These are phyloP conservation scores for Diatrype stigma DNA, from an alignment of 2,329 filamentous ascomycete genomes.

Conservation along the genomic window DNA sequence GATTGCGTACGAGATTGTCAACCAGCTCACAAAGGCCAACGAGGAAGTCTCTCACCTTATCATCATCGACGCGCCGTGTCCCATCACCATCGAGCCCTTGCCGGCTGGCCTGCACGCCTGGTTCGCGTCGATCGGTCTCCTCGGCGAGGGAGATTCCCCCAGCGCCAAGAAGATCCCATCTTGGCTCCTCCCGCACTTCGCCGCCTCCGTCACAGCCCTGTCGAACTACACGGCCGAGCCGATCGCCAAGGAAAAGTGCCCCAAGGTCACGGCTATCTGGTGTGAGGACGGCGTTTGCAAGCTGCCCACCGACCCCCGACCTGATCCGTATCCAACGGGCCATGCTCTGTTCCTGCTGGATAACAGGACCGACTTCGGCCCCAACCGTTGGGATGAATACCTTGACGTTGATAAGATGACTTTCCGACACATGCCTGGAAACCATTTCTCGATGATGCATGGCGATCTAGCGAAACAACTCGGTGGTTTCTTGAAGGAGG, in stretches of 20 bases:
- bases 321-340: conserved; percentile 54
- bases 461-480: conserved; percentile 37
- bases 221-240: conserved; percentile 65
- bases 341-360: conserved; percentile 68
- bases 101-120: conserved; percentile 65
- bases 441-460: conserved; percentile 77
- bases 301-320: conserved; percentile 59
- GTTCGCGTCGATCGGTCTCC: conserved; percentile 68
- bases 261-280: conserved; percentile 64
- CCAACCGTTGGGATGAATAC: conserved; percentile 67
- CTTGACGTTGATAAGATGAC: conserved; percentile 58
- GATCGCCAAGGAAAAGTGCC: conserved; percentile 54
- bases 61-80: conserved; percentile 64
- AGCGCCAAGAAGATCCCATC: conserved; percentile 54
- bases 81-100: conserved; percentile 63
- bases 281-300: conserved; percentile 71
- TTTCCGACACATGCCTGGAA: conserved; percentile 64
- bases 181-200: conserved; percentile 74
- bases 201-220: conserved; percentile 62
- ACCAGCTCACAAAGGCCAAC: conserved; percentile 53
- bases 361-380: conserved; percentile 67
- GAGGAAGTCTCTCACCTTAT: conserved; percentile 57
- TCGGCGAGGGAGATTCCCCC: conserved; percentile 56
- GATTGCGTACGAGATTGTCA: conserved; percentile 63
- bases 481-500: conserved; percentile 27